Evolutionary conservation across 257 asterid species (phyloP).

Genomic region (Solanum commersonii): DNA sequence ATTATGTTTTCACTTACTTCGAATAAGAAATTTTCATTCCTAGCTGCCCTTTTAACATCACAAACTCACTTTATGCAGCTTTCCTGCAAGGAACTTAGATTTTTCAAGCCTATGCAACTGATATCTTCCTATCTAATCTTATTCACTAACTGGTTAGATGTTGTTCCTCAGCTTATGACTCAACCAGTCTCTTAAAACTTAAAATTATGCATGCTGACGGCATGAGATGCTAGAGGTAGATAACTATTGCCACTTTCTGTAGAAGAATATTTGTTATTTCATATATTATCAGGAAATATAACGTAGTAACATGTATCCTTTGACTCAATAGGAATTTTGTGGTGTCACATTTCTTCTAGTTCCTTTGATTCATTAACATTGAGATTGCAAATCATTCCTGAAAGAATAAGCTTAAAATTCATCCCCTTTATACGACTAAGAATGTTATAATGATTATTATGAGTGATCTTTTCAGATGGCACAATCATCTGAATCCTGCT

Average conservation of each 20-base stretch:
- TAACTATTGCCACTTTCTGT: not conserved
- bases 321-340: not conserved
- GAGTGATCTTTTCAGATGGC: slow-evolving; percentile 56
- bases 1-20: not conserved
- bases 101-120: not conserved
- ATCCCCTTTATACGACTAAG: not conserved
- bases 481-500: slow-evolving; percentile 90
- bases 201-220: not conserved
- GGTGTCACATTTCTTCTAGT: not conserved
- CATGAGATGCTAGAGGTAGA: not conserved
- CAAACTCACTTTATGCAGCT: not conserved
- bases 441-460: not conserved
- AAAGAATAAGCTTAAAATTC: not conserved
- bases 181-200: not conserved
- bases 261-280: not conserved
- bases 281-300: not conserved
- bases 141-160: not conserved
- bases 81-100: not conserved
- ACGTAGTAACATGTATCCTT: not conserved
- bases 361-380: not conserved
- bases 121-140: not conserved
- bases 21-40: not conserved
- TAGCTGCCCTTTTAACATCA: not conserved
- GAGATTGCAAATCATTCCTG: not conserved
- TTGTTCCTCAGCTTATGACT: not conserved